Base-by-base conservation (phyloP, 108 stramenopile genomes). In the Cyclotella baltica region DNA sequence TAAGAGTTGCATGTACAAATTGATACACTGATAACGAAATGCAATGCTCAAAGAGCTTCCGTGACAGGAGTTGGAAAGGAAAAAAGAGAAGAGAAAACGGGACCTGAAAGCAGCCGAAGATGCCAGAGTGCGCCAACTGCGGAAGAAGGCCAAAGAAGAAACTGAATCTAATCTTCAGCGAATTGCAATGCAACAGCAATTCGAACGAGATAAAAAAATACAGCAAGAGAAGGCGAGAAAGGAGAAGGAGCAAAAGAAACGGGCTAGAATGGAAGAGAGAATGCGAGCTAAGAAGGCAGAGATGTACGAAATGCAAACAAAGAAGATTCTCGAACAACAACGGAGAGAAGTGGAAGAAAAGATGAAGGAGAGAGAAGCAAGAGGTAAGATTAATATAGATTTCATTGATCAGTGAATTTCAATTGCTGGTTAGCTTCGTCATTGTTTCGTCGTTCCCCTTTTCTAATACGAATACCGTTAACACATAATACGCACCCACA, bases 61-160 rank as follows among this genome's bases (percentile, higher is more conserved):
- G 6, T 13, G 6, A 20, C 52, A 78, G 61, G 78, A 79, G 1
- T 36, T 61, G 31, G 18, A 67, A 34, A 10, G 37, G 16, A 72
- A 66, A 52, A 66, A 64, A 28, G 78, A 66, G 46, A 79, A 72
- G 58, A 30, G 64, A 23, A 64, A 72, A 25, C 58, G 64, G 22
- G 70, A 72, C 20, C 16, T 56, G 20, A 38, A 65, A 50, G 70
- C 64, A 13, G 78, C 78, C 20, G 78, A 79, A 72, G 64, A 65
- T 43, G 64, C 63, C 2, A 53, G 78, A n/a, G 50, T 72, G 31
- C 78, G 78, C 25, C 65, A 79, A 43, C 38, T 79, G 23, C 64
- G 71, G 20, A 52, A 31, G 40, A 64, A 67, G 40, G 47, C 65
- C 1, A 37, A 72, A 29, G 78, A 79, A 52, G 65, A 66, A 19